phyloP scores from a whole-genome alignment of 2,329 filamentous ascomycete species.

The Clonostachys rosea region DNA sequence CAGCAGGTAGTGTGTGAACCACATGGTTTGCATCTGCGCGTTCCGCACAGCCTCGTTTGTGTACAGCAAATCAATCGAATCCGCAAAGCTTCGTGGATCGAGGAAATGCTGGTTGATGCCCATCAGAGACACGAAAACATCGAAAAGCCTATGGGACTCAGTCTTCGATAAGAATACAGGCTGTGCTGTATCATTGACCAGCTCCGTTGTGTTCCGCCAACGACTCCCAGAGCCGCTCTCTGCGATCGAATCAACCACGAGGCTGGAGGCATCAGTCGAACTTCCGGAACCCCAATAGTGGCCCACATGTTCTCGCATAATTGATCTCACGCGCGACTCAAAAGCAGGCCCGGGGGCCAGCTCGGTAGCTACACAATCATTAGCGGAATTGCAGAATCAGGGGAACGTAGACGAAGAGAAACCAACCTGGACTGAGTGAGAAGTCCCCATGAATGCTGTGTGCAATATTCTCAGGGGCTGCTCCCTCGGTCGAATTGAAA shows the following conservation, averaged over 20 bases:
- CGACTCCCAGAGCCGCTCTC: not conserved
- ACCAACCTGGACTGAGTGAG: not conserved
- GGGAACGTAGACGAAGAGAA: not conserved
- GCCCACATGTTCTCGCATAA: constrained; percentile 9
- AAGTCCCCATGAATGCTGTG: not conserved
- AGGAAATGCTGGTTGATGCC: constrained; percentile 19
- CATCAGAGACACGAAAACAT: constrained; percentile 13
- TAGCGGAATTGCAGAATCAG: not conserved
- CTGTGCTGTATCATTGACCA: constrained; percentile 13
- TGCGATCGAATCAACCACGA: constrained; percentile 7
- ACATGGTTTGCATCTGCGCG: constrained; percentile 11
- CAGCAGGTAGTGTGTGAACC: constrained; percentile 18
- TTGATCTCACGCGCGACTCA: constrained; percentile 11
- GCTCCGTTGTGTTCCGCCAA: constrained; percentile 6
- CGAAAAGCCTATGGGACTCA: constrained; percentile 11
- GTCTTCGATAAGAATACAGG: constrained; percentile 7
- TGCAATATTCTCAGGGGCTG: not conserved
- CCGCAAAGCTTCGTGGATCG: constrained; percentile 15
- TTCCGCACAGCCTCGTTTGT: constrained; percentile 7
- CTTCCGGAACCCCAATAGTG: not conserved
- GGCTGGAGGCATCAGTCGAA: constrained; percentile 12
- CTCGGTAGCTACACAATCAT: constrained; percentile 1
- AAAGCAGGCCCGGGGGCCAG: constrained; percentile 12
- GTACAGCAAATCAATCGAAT: constrained; percentile 15
- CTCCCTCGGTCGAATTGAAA: not conserved